A percentile compares a stretch with the other conserved stretches of the same genome.
These are phyloP conservation scores for Aspergillus sclerotioniger DNA, from an alignment of 495 filamentous ascomycete genomes.

Conservation along the genomic window DNA sequence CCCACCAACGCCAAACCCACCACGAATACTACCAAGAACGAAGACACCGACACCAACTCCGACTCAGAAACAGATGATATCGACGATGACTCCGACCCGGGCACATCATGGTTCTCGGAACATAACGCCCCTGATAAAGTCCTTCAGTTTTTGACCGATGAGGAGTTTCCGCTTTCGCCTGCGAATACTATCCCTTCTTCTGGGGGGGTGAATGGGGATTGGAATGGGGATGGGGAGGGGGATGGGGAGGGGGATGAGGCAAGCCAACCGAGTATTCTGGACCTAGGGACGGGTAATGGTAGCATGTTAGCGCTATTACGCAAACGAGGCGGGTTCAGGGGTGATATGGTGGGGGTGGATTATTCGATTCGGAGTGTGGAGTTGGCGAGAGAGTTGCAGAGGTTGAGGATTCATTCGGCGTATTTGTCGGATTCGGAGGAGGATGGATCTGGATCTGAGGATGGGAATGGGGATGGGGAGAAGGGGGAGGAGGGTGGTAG, in stretches of 20 bases:
- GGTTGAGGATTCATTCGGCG: constrained; percentile 36
- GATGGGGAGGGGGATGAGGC: constrained; percentile 1
- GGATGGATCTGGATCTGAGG: constrained; percentile 38
- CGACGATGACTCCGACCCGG: constrained; percentile 47
- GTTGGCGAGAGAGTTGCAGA: constrained; percentile 59
- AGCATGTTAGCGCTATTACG: constrained; percentile 76
- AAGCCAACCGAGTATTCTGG: constrained; percentile 56
- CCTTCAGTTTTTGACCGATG: constrained; percentile 39
- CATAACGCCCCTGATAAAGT: constrained; percentile 51
- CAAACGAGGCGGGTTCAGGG: constrained; percentile 56
- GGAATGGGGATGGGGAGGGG: neutral
- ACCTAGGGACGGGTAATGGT: constrained; percentile 89
- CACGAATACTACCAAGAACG: neutral
- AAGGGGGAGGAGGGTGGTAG: constrained; percentile 17
- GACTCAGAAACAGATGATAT: constrained; percentile 13
- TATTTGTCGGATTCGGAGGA: constrained; percentile 37
- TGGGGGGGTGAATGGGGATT: constrained; percentile 8
- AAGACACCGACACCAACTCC: neutral
- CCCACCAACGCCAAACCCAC: constrained; percentile 8
- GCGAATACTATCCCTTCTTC: constrained; percentile 21
- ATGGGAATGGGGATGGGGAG: constrained; percentile 13
- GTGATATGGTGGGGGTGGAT: constrained; percentile 79
- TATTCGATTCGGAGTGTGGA: constrained; percentile 72
- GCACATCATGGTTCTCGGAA: constrained; percentile 55
- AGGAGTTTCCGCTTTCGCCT: constrained; percentile 37